Conservation (phyloP, 2,329 filamentous ascomycete species). For the Leptographium flavum region DNA sequence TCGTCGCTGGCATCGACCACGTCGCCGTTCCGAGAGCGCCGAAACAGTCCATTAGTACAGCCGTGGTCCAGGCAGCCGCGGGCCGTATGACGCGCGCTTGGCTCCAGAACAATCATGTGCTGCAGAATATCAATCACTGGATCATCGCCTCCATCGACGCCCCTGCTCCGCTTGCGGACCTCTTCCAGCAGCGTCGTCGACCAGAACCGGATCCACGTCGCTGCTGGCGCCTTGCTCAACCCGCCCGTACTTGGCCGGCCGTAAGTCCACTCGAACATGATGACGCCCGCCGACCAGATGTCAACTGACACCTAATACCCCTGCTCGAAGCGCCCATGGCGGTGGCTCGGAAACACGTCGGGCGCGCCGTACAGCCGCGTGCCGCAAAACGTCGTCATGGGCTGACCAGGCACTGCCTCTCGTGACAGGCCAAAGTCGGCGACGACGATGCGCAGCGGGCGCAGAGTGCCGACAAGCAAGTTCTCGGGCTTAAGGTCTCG, state of each 20-base stretch:
- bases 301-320: constrained; percentile 2
- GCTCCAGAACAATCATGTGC: constrained; percentile 1
- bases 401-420: constrained; percentile 15
- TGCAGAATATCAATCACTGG: not conserved
- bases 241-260: not conserved
- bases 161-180: not conserved
- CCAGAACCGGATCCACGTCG: not conserved
- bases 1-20: not conserved
- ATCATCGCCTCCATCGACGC: not conserved
- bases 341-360: not conserved
- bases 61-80: not conserved
- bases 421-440: constrained; percentile 94
- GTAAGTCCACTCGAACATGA: constrained; percentile 2
- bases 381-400: constrained; percentile 1
- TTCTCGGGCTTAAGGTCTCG: constrained; percentile 96
- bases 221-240: not conserved
- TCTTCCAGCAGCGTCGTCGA: not conserved
- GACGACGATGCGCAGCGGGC: constrained; percentile 75
- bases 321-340: not conserved
- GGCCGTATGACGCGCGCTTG: not conserved
- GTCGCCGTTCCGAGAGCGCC: not conserved
- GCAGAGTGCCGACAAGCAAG: constrained; percentile 76
- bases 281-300: constrained; percentile 2
- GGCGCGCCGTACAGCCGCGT: not conserved
- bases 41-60: not conserved